phyloP scores from a whole-genome alignment of 345 rosid genomes.

The Camelina laxa region DNA sequence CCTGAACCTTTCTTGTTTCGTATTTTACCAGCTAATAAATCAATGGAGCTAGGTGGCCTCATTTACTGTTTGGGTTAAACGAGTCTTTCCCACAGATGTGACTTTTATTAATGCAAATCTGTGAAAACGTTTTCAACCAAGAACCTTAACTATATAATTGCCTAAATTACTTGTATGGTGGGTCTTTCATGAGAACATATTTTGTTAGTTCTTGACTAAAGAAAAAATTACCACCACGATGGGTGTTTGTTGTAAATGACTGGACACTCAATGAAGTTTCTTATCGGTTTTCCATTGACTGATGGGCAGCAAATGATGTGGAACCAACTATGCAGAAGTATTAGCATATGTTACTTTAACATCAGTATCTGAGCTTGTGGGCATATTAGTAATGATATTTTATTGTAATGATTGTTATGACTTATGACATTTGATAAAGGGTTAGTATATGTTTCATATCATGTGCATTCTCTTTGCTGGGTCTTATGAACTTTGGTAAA shows the following conservation, averaged over 20 bases:
- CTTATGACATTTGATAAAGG: slow-evolving; percentile 5
- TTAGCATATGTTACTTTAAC: background rate
- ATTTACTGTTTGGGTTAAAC: slow-evolving; percentile 3
- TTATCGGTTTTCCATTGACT: slow-evolving; percentile 16
- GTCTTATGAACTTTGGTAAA: slow-evolving; percentile 27
- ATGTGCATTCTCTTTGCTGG: background rate
- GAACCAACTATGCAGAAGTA: slow-evolving; percentile 20
- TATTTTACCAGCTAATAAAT: background rate
- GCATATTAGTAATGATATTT: background rate
- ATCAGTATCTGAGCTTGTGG: slow-evolving; percentile 28
- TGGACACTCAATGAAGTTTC: background rate
- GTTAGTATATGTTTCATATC: slow-evolving; percentile 20
- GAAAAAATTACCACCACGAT: background rate
- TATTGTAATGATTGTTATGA: background rate
- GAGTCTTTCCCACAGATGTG: background rate
- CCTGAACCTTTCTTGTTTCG: slow-evolving; percentile 17
- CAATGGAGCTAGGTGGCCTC: slow-evolving; percentile 3
- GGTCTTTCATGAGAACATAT: background rate
- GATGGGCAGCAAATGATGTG: slow-evolving; percentile 16
- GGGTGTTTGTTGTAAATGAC: slow-evolving; percentile 11
- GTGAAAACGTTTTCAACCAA: background rate
- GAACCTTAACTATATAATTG: background rate
- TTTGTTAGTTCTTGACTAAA: slow-evolving; percentile 22
- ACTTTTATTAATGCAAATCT: background rate
- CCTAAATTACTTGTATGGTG: background rate